Evolutionary conservation across 345 rosid genomes (phyloP).

Genomic region (Triadica sebifera): DNA sequence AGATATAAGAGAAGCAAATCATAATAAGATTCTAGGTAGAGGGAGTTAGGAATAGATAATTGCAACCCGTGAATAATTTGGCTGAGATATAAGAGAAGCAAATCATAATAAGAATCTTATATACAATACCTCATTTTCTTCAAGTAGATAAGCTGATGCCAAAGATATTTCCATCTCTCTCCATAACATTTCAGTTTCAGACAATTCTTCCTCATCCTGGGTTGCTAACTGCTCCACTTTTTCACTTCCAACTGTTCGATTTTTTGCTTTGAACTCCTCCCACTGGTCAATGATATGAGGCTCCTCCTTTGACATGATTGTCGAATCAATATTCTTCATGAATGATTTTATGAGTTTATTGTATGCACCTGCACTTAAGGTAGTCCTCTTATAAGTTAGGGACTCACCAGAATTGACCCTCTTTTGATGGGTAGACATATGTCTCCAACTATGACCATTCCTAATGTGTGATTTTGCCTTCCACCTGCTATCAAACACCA

Average conservation of each 20-base stretch:
- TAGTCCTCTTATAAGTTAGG: conserved; percentile 35
- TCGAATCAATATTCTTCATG: conserved; percentile 71
- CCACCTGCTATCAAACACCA: conserved; percentile 43
- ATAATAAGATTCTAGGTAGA: background rate
- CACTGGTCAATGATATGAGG: conserved; percentile 59
- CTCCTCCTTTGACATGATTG: conserved; percentile 46
- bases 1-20: too few species aligned
- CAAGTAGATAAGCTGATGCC: conserved; percentile 72
- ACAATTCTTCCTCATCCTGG: conserved; percentile 59
- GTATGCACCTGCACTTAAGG: conserved; percentile 73
- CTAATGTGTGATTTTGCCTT: conserved; percentile 30
- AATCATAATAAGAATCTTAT: background rate
- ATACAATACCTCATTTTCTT: conserved; percentile 66
- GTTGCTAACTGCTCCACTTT: conserved; percentile 33
- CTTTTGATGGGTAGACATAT: conserved; percentile 20
- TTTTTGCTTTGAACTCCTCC: conserved; percentile 57
- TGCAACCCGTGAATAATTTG: background rate
- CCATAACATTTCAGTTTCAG: conserved; percentile 81
- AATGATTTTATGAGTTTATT: conserved; percentile 64
- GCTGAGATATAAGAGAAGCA: background rate
- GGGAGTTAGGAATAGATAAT: background rate
- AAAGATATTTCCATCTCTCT: conserved; percentile 78
- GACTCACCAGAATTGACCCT: conserved; percentile 31
- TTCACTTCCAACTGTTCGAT: conserved; percentile 15
- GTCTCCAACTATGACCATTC: conserved; percentile 28